These are phyloP conservation scores for Symbiodinium natans DNA, from an alignment of 73 alveolate genomes.

Conservation along the genomic window DNA sequence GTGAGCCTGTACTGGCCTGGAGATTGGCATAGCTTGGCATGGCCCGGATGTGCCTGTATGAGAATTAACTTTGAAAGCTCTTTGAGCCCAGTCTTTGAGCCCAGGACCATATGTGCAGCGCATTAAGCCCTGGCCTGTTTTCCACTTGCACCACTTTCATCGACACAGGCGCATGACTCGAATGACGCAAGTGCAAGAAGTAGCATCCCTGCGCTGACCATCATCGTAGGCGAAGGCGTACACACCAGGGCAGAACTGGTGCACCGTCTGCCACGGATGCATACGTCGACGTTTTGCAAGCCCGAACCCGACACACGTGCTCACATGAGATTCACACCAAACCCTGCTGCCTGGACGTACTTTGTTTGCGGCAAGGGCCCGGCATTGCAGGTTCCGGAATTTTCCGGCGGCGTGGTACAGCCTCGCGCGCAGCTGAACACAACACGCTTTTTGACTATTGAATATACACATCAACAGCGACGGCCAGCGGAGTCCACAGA, in stretches of 20 bases:
- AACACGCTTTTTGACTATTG: neutral
- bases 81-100: neutral
- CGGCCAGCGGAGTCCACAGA: too few relatives aligned
- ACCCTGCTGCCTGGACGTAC: constrained; percentile 51
- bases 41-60: neutral
- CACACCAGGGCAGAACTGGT: constrained; percentile 81
- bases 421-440: neutral
- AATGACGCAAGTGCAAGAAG: neutral
- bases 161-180: neutral
- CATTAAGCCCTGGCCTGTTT: constrained; percentile 67
- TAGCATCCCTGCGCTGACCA: neutral
- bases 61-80: too few relatives aligned
- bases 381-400: constrained; percentile 66
- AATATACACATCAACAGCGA: neutral
- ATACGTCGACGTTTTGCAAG: neutral
- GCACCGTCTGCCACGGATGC: constrained; percentile 37
- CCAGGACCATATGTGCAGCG: constrained; percentile 60
- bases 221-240: constrained; percentile 90
- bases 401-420: constrained; percentile 83
- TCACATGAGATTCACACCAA: too few relatives aligned
- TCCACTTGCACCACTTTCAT: too few relatives aligned
- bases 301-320: too few relatives aligned
- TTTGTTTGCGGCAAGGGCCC: constrained; percentile 76
- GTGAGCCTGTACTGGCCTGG: constrained; percentile 76
- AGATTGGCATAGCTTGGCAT: neutral